These are phyloP conservation scores for Pichia cactophila DNA, from an alignment of 1,139 yeast genomes.

Conservation along the genomic window DNA sequence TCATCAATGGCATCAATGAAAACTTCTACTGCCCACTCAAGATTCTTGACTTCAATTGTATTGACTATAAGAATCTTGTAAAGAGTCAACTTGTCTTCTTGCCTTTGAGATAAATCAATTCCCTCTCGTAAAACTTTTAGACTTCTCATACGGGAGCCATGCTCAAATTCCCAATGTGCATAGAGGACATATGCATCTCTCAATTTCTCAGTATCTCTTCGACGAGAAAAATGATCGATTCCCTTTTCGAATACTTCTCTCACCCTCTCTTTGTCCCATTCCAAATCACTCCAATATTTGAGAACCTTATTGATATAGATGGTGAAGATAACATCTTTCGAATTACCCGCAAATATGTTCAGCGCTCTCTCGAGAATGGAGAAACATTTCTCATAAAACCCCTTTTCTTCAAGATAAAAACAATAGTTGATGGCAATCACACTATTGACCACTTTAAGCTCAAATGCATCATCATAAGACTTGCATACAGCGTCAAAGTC, in stretches of 20 bases:
- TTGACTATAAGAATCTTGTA: slow-evolving; percentile 26
- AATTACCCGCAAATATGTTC: slow-evolving; percentile 50
- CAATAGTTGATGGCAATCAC: slow-evolving; percentile 61
- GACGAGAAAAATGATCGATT: slow-evolving; percentile 29
- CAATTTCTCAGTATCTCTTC: slow-evolving; percentile 19
- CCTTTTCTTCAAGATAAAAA: slow-evolving; percentile 45
- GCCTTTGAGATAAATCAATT: slow-evolving; percentile 22
- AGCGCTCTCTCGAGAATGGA: slow-evolving; percentile 64
- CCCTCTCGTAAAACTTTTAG: slow-evolving; percentile 39
- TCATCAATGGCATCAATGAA: slow-evolving; percentile 38
- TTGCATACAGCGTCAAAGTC: slow-evolving; percentile 35
- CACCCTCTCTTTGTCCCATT: slow-evolving; percentile 44
- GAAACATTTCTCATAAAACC: slow-evolving; percentile 46
- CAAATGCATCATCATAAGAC: slow-evolving; percentile 56
- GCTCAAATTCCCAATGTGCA: slow-evolving; percentile 52
- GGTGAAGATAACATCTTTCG: slow-evolving; percentile 68
- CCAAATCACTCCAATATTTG: slow-evolving; percentile 24
- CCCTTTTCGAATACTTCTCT: slow-evolving; percentile 72
- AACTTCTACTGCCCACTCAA: slow-evolving; percentile 23
- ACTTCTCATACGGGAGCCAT: slow-evolving; percentile 39
- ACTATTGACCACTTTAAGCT: slow-evolving; percentile 64
- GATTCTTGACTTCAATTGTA: slow-evolving; percentile 17
- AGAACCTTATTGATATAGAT: slow-evolving; percentile 53
- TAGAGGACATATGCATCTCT: slow-evolving; percentile 49
- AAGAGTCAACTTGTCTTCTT: slow-evolving; percentile 28